Percentiles rank a stretch among this genome's conserved stretches.
Conservation (phyloP, 163 green algal genomes). For the Prototheca stagnorum region DNA sequence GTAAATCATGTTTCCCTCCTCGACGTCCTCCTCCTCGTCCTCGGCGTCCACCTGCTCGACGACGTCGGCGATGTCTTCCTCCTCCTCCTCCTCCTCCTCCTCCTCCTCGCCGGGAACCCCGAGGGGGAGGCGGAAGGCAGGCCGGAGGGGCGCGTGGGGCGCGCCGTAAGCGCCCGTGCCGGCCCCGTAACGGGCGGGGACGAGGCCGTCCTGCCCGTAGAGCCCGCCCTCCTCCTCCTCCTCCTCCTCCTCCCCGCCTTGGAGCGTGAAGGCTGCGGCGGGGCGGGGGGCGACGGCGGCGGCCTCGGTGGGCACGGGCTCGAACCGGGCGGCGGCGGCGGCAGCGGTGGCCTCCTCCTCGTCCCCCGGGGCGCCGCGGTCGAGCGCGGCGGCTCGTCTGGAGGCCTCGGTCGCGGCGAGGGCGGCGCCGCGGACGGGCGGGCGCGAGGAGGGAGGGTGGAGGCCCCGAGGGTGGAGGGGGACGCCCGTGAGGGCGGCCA, state of each 20-base stretch:
- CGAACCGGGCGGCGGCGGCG: neutral
- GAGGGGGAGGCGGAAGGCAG: neutral
- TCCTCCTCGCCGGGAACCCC: neutral
- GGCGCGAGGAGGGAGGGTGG: too few species aligned
- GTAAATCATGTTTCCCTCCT: too few species aligned
- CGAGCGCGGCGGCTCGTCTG: slow-evolving; percentile 2
- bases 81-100: slow-evolving; percentile 16
- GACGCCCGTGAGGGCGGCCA: slow-evolving; percentile 15
- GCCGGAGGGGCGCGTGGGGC: neutral
- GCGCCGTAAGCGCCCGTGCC: neutral
- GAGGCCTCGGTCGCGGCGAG: too few species aligned
- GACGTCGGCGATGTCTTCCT: slow-evolving; percentile 3
- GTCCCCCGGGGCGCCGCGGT: neutral
- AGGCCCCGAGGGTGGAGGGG: slow-evolving; percentile 19
- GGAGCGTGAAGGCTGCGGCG: neutral
- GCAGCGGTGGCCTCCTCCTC: neutral
- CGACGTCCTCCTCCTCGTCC: slow-evolving; percentile 21
- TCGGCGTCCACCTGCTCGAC: slow-evolving; percentile 8
- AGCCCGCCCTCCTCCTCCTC: neutral
- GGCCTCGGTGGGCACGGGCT: neutral
- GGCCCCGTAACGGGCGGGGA: neutral
- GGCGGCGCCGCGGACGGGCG: too few species aligned
- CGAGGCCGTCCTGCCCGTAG: neutral
- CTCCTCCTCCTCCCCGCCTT: neutral
- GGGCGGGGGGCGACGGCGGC: too few species aligned